A percentile compares a stretch with the other conserved stretches of the same genome.
phyloP scores from a whole-genome alignment of 495 filamentous ascomycete genomes.

The Hypoxylon fuscum region DNA sequence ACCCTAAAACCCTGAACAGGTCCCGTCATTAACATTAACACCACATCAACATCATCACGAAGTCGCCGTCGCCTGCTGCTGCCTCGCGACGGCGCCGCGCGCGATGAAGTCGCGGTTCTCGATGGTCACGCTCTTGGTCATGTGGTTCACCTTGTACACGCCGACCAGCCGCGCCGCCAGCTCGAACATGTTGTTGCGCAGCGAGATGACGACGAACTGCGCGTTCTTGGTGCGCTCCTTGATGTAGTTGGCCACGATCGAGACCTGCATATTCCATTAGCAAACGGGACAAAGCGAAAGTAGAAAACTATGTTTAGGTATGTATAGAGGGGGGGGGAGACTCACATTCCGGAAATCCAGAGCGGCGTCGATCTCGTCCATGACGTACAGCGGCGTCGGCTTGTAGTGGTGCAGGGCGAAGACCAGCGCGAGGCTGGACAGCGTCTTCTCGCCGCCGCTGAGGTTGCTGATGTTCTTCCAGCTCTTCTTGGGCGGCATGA shows the following conservation, averaged over 20 bases:
- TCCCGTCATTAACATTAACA: not conserved
- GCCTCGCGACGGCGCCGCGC: slow-evolving; percentile 30
- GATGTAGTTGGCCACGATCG: slow-evolving; percentile 97
- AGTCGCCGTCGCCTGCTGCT: slow-evolving; percentile 20
- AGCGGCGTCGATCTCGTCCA: slow-evolving; percentile 99
- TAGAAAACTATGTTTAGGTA: too few species aligned
- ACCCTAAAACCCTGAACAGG: too few species aligned
- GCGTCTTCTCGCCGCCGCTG: slow-evolving; percentile 94
- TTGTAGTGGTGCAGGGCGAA: slow-evolving; percentile 99
- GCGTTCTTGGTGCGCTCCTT: slow-evolving; percentile 99
- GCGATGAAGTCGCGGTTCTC: slow-evolving; percentile 86
- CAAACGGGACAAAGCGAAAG: not conserved
- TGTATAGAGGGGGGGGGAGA: slow-evolving; percentile 23
- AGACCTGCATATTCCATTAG: slow-evolving; percentile 70
- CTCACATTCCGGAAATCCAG: slow-evolving; percentile 97
- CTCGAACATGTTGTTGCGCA: slow-evolving; percentile 99
- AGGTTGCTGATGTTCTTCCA: slow-evolving; percentile 99
- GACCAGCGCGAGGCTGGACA: slow-evolving; percentile 91
- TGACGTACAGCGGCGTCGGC: slow-evolving; percentile 96
- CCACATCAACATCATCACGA: slow-evolving; percentile 9
- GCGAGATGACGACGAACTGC: slow-evolving; percentile 97
- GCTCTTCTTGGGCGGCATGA: slow-evolving; percentile 99
- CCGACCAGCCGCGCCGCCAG: slow-evolving; percentile 91
- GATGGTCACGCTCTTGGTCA: slow-evolving; percentile 98
- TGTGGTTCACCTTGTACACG: slow-evolving; percentile 99